Evolutionary conservation across 257 asterid species (phyloP), one percentile per base, ranked within the genome.

Genomic region (Striga asiatica): DNA sequence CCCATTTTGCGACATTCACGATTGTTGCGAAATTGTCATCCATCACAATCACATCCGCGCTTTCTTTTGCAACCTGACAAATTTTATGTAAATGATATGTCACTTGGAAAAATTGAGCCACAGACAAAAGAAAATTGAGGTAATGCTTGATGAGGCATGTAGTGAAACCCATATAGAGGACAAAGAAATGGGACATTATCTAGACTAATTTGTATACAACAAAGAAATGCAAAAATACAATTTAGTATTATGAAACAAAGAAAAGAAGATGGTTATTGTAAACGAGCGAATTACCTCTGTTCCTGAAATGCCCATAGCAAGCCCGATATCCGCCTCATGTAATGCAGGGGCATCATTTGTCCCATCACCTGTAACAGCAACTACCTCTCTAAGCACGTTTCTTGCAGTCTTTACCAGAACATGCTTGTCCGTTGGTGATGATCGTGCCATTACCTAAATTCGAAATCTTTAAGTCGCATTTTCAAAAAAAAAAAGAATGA

Each of bases 301-400:
- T 65, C 98, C 98, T 16, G 88, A 56, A 55, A 83, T 89, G 19
- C 96, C 98, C 96, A 86, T 89, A 46, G 98, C 94, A 68, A 89
- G 67, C 66, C 98, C 96, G 48, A 89, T 85, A 67, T 89, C 95
- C 16, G 98, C 88, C 54, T 86, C 95, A 10, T 78, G 88, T 73
- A 89, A 67, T 64, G 98, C 96, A 21, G 98, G 98, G 56, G 96
- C 98, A 66, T 89, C 98, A 59, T 89, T 89, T 25, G 98, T 89
- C 35, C 98, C 96, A 64, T 86, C 98, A 50, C 98, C 95, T 6
- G 98, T 89, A 27, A 89, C 99, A 46, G 99, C 99, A 62, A 88
- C 95, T 20, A 92, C 99, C 69, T 92, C 93, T 73, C 54, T 63
- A 54, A 78, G 83, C 75, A 45, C 62, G 52, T 76, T 76, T 76